Evolutionary conservation across 495 filamentous ascomycete species (phyloP), one percentile per base, ranked within the genome.

Genomic region (Penicillium mononematosum): DNA sequence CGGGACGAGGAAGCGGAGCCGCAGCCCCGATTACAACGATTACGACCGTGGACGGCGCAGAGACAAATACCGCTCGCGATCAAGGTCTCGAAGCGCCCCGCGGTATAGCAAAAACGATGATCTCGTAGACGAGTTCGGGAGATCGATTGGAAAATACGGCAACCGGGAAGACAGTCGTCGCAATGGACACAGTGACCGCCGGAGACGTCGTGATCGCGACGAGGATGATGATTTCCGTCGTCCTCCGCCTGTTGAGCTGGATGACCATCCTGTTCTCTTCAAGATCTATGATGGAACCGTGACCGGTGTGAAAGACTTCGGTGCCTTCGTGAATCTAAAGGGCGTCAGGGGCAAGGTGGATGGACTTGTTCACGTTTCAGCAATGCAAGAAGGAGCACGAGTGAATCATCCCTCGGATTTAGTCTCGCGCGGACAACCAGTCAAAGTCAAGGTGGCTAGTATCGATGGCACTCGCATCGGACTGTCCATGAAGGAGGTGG

Each of bases 401-500:
- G 91, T 97, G 29, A 95, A 96, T 62, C 89, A 98, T 61, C 94
- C 94, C 1, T 89, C 88, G 0, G 94, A 98, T 66, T 76, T 97
- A 4, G 80, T 98, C 4, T 83, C 87, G 5, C 80, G 84, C 50
- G 88, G 88, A 10, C 93, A 97, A 68, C 77, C 84, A 3, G 90
- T 98, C 53, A 96, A 95, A 68, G 90, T 97, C 57, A 98, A 98
- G 73, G 87, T 98, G 32, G 71, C 88, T 65, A 97, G 90, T 62
- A 89, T 96, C 51, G 85, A 96, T 64, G 85, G 87, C 11, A 81
- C 77, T 43, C 79, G 88, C 55, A 87, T 97, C 62, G 91, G 91
- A 4, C 75, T 98, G 14, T 95, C 91, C 3, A 96, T 98, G 93
- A 96, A 96, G 69, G 93, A 96, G 51, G 94, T 95, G 14, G 95